Evolutionary conservation across 345 rosid species (phyloP), one percentile per base, ranked within the genome.

Genomic region (Dipteronia dyeriana): DNA sequence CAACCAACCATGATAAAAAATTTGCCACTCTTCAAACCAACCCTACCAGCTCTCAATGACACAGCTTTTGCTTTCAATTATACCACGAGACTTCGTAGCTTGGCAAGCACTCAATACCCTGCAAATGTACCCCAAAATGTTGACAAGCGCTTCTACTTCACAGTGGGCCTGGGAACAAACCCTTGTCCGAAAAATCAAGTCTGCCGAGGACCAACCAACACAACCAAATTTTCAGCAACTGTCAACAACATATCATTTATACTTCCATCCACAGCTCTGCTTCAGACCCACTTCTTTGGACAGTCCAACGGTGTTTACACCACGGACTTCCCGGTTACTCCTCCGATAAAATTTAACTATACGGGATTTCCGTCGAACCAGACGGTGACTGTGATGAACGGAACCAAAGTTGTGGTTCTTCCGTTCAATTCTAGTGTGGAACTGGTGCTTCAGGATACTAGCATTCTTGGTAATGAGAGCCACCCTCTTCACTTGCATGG

Each of bases 401-500:
- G 79, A 38, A 81, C 84, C 11, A 81, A 64, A 19, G 72, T 17
- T 13, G 74, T 76, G 47, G 68, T 67, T 22, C 76, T 80, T 57
- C 77, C 45, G 14, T 80, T 43, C 8, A 80, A 80, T 49, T 47
- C 77, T 2, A 76, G 57, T 16, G 80, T 80, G 11, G 83, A 80
- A 64, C 41, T 80, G 10, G 73, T 80, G 20, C 2, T 80, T 51
- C 80, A 80, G 62, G 83, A 80, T n/a, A 80, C 83, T 3, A 71
- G 77, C 70, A 76, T 76, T 26, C 76, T 80, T 8, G 69, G 74
- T 20, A 63, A 69, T 1, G 83, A 80, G 45, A 80, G 83, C 71
- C 80, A 76, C 63, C 83, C 83, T 14, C 51, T 80, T 12, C 83
- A 80, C 60, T 68, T 80, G 14, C 79, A 80, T 66, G 80, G 83